Base-by-base conservation (phyloP, 176 grass and related monocot species). In the Typha latifolia region DNA sequence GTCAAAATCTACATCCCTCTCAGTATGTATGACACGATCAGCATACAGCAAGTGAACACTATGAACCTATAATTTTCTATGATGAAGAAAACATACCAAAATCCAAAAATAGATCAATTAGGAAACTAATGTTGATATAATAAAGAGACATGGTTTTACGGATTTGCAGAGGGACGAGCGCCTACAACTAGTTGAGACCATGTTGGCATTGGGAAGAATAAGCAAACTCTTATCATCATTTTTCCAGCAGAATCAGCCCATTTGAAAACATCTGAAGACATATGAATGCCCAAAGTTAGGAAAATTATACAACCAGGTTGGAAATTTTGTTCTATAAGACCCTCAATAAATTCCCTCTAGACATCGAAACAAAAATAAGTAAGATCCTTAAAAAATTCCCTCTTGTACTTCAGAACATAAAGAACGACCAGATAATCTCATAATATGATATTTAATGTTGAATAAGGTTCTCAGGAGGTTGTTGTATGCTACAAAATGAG, bases 141-240 rank as follows among this genome's bases (percentile, higher is more conserved):
- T 12, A 53, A 53, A 53, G 51, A 53, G 51, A 53, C 13, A 53
- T 53, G 16, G 3, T 53, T 53, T 53, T 53, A 53, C 15, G 1
- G n/a, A 51, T 4, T 64, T 23, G 47, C 3, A 9, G 2, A 18
- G 14, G 22, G 9, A 5, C 4, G 22, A 3, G 12, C 4, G 77
- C 94, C 76, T 90, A 99, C 94, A 2, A 65, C 72, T 74, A 85
- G 49, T 37, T 57, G 82, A 81, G 78, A 76, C 89, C 82, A 93
- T 61, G 94, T 90, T 49, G 81, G 81, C 67, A 99, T 57, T 34
- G 89, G 88, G 67, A 99, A 99, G 73, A 93, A 93, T 73, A 99
- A 87, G 77, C 81, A 99, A 65, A 90, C 83, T 80, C 89, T 90
- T 4, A 84, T 78, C 66, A 82, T 70, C 94, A 99, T 99, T 72